These are phyloP conservation scores for Aureobasidium namibiae DNA, from an alignment of 2,329 filamentous ascomycete genomes.

Conservation along the genomic window DNA sequence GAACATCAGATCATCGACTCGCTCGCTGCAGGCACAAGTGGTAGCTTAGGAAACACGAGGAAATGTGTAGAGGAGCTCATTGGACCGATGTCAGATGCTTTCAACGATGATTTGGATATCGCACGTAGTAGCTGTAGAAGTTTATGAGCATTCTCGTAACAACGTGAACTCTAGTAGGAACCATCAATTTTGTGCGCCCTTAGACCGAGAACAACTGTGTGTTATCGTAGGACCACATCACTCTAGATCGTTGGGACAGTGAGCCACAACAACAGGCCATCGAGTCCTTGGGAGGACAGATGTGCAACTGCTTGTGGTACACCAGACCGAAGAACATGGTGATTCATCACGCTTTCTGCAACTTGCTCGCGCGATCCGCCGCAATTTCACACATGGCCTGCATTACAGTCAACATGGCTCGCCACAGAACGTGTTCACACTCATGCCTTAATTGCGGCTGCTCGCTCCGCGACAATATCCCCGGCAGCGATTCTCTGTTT, in stretches of 20 bases:
- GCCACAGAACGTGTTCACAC: slow-evolving; percentile 1
- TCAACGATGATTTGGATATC: too few relatives aligned
- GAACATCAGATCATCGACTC: background rate
- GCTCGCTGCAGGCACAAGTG: background rate
- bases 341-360: slow-evolving; percentile 26
- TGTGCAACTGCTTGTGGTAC: background rate
- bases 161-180: background rate
- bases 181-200: background rate
- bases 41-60: background rate
- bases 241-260: background rate
- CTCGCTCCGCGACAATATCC: slow-evolving; percentile 59
- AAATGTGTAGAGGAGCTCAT: background rate
- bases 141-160: background rate
- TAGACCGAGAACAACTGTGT: too few relatives aligned
- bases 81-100: too few relatives aligned
- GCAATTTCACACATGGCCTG: slow-evolving; percentile 92
- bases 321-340: background rate
- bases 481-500: slow-evolving; percentile 59
- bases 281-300: background rate
- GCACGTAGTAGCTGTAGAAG: too few relatives aligned
- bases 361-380: slow-evolving; percentile 64
- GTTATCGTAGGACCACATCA: background rate
- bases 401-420: slow-evolving; percentile 16
- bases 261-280: too few relatives aligned
- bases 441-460: slow-evolving; percentile 64